Percentiles rank a stretch among this genome's conserved stretches.
phyloP scores from a whole-genome alignment of 129 eudicot genomes.

The Deinandra increscens region DNA sequence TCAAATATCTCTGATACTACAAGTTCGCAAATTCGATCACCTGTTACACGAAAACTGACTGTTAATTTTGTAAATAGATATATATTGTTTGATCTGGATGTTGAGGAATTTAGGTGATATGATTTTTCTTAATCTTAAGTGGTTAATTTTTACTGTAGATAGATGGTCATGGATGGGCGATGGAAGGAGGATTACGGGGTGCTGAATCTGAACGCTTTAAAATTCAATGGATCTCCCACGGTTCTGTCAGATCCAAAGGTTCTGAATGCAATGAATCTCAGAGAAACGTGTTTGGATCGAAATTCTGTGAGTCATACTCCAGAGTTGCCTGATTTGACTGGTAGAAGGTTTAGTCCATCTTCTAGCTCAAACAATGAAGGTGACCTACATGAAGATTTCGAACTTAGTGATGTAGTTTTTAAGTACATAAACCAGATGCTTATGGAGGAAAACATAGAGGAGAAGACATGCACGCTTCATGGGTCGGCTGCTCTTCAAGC shows the following conservation, averaged over 20 bases:
- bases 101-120: background rate
- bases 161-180: slow-evolving; percentile 62
- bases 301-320: slow-evolving; percentile 15
- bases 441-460: slow-evolving; percentile 90
- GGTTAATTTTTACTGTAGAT: background rate
- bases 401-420: slow-evolving; percentile 73
- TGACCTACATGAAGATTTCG: slow-evolving; percentile 59
- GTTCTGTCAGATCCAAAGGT: slow-evolving; percentile 40
- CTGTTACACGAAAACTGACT: background rate
- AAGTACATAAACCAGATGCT: slow-evolving; percentile 79
- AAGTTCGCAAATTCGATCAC: background rate
- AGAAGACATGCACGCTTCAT: slow-evolving; percentile 61
- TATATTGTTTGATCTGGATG: background rate
- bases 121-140: background rate
- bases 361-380: slow-evolving; percentile 33
- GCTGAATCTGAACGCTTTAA: slow-evolving; percentile 36
- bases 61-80: background rate
- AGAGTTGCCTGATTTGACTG: slow-evolving; percentile 26
- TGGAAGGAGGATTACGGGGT: slow-evolving; percentile 43
- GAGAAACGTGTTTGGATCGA: slow-evolving; percentile 29
- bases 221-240: slow-evolving; percentile 27
- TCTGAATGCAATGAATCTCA: slow-evolving; percentile 28
- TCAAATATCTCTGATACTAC: background rate
- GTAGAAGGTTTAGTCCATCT: slow-evolving; percentile 24
- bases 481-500: slow-evolving; percentile 86